A percentile compares a stretch with the other conserved stretches of the same genome.
These are phyloP conservation scores for Trifolium fragiferum DNA, from an alignment of 306 rosid species.

Conservation along the genomic window DNA sequence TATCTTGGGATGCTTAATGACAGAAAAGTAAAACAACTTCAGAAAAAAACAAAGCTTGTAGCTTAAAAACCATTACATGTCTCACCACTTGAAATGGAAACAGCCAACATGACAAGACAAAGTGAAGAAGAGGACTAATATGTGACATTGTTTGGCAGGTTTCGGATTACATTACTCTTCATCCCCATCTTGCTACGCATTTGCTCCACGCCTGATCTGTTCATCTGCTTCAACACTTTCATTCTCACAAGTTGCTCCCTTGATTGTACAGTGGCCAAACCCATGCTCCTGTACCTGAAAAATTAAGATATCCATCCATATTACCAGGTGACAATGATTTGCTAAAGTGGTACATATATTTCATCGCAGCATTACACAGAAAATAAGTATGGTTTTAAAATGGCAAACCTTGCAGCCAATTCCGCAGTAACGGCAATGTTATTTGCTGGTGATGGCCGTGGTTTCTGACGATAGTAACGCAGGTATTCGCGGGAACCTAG, in stretches of 20 bases:
- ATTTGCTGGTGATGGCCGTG: constrained; percentile 71
- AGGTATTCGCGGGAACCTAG: constrained; percentile 90
- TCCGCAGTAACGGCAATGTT: constrained; percentile 64
- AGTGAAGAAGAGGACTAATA: constrained; percentile 46
- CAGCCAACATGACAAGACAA: not conserved
- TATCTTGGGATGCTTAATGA: not conserved
- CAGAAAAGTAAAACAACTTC: constrained; percentile 30
- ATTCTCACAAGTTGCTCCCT: constrained; percentile 76
- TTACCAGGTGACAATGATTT: constrained; percentile 33
- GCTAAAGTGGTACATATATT: not conserved
- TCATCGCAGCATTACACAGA: constrained; percentile 2
- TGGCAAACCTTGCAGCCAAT: constrained; percentile 80
- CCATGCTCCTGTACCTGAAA: constrained; percentile 94
- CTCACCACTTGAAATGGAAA: constrained; percentile 6
- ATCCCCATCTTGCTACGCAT: constrained; percentile 84
- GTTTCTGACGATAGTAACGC: constrained; percentile 98
- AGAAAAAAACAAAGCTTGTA: constrained; percentile 14
- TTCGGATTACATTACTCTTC: constrained; percentile 91
- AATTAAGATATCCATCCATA: not conserved
- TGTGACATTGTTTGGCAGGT: constrained; percentile 84
- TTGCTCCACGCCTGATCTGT: constrained; percentile 75
- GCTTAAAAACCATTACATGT: constrained; percentile 6
- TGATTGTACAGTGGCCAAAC: constrained; percentile 83
- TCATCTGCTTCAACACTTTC: constrained; percentile 92
- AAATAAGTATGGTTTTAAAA: constrained; percentile 18